Evolutionary conservation across 129 eudicot genomes (phyloP), one percentile per base, ranked within the genome.

Genomic region (Artemisia annua): DNA sequence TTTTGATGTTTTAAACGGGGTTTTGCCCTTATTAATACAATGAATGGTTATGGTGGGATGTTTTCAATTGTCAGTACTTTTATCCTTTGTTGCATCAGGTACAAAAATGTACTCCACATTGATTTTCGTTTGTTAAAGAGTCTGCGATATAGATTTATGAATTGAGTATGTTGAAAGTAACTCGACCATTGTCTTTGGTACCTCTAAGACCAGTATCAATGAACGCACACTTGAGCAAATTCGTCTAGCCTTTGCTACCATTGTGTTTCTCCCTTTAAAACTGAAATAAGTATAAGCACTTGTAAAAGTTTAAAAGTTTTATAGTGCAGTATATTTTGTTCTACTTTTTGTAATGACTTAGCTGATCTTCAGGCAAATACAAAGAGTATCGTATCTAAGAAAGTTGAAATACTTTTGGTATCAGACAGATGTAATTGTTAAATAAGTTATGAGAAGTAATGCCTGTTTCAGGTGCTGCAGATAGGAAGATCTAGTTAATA

Each of bases 11-110:
- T 7, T 60, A n/a, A 1, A 61, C 17, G 22, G 17, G 49, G 32
- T 11, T 11, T 48, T 48, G 13, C 17, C 48, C 67, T 26, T 1
- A 10, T 28, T 18, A 22, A 65, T 74, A 65, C 66, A 57, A 56
- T 56, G 54, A 22, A 56, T 55, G 19, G 19, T 57, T 68, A 59
- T 76, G 18, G 81, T 58, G 30, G 48, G 49, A 58, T 60, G 22
- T 68, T 67, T 54, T 66, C 51, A 3, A 11, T 22, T 3, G 58
- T 46, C 30, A 18, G 46, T n/a, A 10, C 35, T 12, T 12, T 17
- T 24, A 62, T 62, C 46, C 30, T 12, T 28, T 61, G 67, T 62
- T 62, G 67, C 48, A 62, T 15, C 48, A 30, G 46, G 48, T 62
- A 32, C 67, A 62, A 28, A 30, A 39, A 62, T 62, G 67, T 60